These are phyloP conservation scores for Arbutus unedo DNA, from an alignment of 148 eudicot species.

Conservation along the genomic window DNA sequence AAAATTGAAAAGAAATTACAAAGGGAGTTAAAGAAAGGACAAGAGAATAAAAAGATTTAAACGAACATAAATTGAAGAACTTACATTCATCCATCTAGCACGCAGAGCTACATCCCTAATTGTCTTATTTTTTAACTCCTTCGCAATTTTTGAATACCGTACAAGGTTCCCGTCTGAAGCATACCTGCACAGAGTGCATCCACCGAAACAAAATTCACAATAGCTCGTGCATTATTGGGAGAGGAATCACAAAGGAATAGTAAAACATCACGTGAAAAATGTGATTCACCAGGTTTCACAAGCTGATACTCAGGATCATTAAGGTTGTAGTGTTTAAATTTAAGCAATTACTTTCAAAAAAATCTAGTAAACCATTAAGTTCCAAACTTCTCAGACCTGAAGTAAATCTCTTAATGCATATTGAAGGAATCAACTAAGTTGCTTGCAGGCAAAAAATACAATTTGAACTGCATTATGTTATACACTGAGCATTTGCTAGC, in stretches of 20 bases:
- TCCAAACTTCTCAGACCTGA: background rate
- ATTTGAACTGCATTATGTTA: background rate
- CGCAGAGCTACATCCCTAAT: conserved; percentile 79
- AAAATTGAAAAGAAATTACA: background rate
- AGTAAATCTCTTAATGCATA: background rate
- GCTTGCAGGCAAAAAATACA: background rate
- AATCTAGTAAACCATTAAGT: background rate
- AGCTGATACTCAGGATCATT: background rate
- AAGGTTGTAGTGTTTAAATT: background rate
- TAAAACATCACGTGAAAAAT: background rate
- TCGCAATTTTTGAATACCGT: conserved; percentile 75
- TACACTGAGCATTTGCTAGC: background rate
- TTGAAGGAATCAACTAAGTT: background rate
- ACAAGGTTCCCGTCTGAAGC: conserved; percentile 42
- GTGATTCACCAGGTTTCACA: background rate
- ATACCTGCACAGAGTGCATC: conserved; percentile 39
- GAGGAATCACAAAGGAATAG: background rate
- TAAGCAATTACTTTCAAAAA: background rate
- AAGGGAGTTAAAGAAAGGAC: background rate
- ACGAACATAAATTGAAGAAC: conserved; percentile 22
- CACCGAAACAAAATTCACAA: background rate
- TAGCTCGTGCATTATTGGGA: background rate
- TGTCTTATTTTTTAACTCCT: conserved; percentile 61
- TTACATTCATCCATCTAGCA: conserved; percentile 71
- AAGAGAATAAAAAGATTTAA: background rate